These are phyloP conservation scores for Epichloe hybrida DNA, from an alignment of 2,329 filamentous ascomycete genomes.

Conservation along the genomic window DNA sequence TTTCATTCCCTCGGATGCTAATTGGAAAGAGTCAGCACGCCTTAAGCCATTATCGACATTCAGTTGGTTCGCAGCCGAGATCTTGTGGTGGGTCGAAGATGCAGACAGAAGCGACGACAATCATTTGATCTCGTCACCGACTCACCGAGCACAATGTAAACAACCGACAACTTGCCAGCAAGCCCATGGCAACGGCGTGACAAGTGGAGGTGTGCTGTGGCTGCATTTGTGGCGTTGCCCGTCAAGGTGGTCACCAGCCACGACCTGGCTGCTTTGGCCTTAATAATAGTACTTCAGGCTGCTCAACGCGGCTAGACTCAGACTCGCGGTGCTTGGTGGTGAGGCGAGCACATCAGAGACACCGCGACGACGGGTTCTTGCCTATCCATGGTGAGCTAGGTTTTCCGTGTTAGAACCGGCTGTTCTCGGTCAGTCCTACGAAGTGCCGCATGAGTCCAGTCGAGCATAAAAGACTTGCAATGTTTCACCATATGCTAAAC, in stretches of 20 bases:
- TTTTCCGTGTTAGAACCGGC: too few species aligned
- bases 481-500: neutral
- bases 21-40: neutral
- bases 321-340: too few species aligned
- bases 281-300: too few species aligned
- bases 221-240: constrained; percentile 6
- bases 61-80: neutral
- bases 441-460: too few species aligned
- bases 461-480: neutral
- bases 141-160: constrained; percentile 12
- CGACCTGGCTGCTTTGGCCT: neutral
- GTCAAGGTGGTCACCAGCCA: neutral
- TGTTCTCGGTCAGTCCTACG: too few species aligned
- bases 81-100: neutral
- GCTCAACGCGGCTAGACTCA: too few species aligned
- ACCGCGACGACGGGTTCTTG: too few species aligned
- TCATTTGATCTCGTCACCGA: neutral
- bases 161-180: constrained; percentile 14
- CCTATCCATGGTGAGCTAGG: too few species aligned
- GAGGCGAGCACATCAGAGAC: too few species aligned
- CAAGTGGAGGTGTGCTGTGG: constrained; percentile 6
- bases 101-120: neutral
- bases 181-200: constrained; percentile 11
- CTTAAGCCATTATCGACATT: neutral
- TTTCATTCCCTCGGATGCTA: too few species aligned